Percentiles rank a stretch among this genome's conserved stretches.
Evolutionary conservation across 306 rosid species (phyloP).

Genomic region (Senna siamea): DNA sequence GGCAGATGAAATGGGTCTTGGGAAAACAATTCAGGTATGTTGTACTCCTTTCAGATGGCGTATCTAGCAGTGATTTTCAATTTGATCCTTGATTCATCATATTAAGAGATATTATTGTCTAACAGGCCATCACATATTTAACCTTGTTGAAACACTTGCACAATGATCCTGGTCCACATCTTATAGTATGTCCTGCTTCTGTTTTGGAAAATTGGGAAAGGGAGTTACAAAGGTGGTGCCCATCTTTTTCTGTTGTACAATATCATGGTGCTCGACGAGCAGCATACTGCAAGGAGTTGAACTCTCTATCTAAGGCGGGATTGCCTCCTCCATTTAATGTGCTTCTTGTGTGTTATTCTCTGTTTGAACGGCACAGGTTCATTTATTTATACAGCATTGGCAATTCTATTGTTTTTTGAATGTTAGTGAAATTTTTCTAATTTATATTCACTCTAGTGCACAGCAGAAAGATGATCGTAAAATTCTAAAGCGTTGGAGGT

Average conservation of each 20-base stretch:
- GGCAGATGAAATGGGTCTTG: slow-evolving; percentile 99
- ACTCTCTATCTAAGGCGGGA: slow-evolving; percentile 77
- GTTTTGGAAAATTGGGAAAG: slow-evolving; percentile 99
- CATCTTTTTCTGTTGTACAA: slow-evolving; percentile 81
- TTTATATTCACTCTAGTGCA: slow-evolving; percentile 62
- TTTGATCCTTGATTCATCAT: slow-evolving; percentile 20
- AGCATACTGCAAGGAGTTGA: slow-evolving; percentile 80
- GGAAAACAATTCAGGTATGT: slow-evolving; percentile 90
- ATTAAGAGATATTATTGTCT: slow-evolving; percentile 44
- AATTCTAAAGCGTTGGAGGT: slow-evolving; percentile 87
- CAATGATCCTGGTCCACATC: slow-evolving; percentile 93
- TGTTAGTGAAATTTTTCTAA: slow-evolving; percentile 39
- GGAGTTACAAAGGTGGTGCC: slow-evolving; percentile 93
- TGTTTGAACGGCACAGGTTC: slow-evolving; percentile 97
- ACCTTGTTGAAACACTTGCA: slow-evolving; percentile 77
- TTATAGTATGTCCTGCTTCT: slow-evolving; percentile 98
- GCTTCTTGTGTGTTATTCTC: slow-evolving; percentile 95
- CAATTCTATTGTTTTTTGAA: slow-evolving; percentile 1
- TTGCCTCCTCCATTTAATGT: slow-evolving; percentile 92
- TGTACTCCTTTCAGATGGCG: slow-evolving; percentile 26
- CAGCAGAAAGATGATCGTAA: slow-evolving; percentile 98
- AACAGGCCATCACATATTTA: slow-evolving; percentile 90
- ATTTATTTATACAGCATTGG: slow-evolving; percentile 19
- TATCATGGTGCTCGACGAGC: slow-evolving; percentile 84
- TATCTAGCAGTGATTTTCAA: slow-evolving; percentile 29